Conservation (phyloP, 495 filamentous ascomycete genomes). For the Tuber indicum region DNA sequence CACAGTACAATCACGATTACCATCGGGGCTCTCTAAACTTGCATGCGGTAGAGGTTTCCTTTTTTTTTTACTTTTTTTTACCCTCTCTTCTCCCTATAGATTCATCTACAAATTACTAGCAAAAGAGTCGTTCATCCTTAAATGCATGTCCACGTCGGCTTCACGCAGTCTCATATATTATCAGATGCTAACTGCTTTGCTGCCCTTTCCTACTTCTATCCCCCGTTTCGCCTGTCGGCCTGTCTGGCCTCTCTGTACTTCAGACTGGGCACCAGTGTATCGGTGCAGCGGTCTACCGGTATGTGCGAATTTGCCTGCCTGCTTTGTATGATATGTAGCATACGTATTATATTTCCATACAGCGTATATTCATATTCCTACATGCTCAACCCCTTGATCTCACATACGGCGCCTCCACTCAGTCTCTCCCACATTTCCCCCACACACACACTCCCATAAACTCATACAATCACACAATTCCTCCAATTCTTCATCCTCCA, state of each 20-base stretch:
- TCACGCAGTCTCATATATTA: neutral
- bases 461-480: neutral
- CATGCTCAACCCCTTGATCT: neutral
- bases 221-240: neutral
- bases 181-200: neutral
- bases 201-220: neutral
- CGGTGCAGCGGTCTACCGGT: neutral
- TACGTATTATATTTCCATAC: neutral
- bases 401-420: neutral
- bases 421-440: neutral
- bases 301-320: neutral
- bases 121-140: neutral
- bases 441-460: neutral
- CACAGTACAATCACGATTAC: slow-evolving; percentile 5
- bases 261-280: neutral
- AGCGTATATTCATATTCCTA: neutral
- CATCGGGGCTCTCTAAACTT: neutral
- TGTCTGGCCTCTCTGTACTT: neutral
- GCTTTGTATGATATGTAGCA: slow-evolving; percentile 1
- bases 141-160: slow-evolving; percentile 4
- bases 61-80: neutral
- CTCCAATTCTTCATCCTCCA: neutral
- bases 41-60: neutral
- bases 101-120: neutral
- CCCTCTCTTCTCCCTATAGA: neutral